Evolutionary conservation across 2,329 filamentous ascomycete genomes (phyloP), one percentile per base, ranked within the genome.

Genomic region (Colletotrichum horii): DNA sequence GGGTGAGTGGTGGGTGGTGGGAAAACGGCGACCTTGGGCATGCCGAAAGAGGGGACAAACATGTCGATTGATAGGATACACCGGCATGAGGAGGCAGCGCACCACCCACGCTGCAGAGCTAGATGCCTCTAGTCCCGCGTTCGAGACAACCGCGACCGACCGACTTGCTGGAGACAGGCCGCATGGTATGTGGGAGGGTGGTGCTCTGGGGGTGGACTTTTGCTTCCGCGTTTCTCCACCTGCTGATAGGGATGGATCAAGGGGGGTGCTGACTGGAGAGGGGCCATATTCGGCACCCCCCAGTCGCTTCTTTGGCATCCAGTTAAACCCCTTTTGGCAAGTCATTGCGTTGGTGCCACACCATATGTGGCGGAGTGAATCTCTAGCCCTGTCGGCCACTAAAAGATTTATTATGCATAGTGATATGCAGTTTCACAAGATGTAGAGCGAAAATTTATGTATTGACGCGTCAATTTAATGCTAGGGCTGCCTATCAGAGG

Each of bases 11-110:
- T n/a, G 38, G 38, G 38, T n/a, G 38, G 38, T 22, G 22, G n/a
- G n/a, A 22, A 22, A 52, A 52, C 43, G 43, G 43, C 14, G 43
- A 24, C 43, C n/a, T 12, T 52, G 43, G 43, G n/a, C n/a, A 16
- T 52, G 30, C 30, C 55, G 30, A 28, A n/a, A 36, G 36, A 32
- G 8, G 62, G 43, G 36, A 43, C 19, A 52, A 64, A 43, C 32
- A 48, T 28, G 64, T 14, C 32, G 22, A n/a, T 52, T 68, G 69
- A 75, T 75, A 73, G 70, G 73, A 72, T 56, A 34, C 56, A 56
- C 14, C 69, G 69, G 69, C 62, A 68, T 22, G 8, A 15, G 4
- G 34, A 16, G n/a, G 32, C 60, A 66, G 28, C 30, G 16, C n/a
- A 43, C 52, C n/a, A 56, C 19, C 24, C 19, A 30, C 60, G 38